These are phyloP conservation scores for Yamadazyma sp. DNA, from an alignment of 805 yeast genomes.

Conservation along the genomic window DNA sequence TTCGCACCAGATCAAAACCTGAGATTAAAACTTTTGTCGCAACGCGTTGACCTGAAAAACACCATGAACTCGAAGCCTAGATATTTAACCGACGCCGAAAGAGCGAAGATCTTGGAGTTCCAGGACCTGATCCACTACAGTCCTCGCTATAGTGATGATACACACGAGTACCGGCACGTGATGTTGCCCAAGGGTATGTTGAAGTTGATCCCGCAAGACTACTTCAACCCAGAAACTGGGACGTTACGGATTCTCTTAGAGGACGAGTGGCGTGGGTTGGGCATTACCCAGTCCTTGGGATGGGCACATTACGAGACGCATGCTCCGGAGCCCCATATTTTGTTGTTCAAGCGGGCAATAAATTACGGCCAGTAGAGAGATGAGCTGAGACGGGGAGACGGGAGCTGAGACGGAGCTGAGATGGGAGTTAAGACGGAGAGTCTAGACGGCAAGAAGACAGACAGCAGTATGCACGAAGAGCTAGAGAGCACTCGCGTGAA, in stretches of 20 bases:
- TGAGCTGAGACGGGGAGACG: too few relatives aligned
- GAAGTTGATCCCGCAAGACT: conserved; percentile 90
- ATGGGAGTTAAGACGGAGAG: not conserved
- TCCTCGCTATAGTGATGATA: conserved; percentile 89
- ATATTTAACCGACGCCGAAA: conserved; percentile 76
- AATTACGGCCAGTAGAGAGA: conserved; percentile 46
- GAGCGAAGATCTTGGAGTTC: conserved; percentile 84
- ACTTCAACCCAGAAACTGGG: conserved; percentile 90
- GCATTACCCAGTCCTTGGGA: conserved; percentile 94
- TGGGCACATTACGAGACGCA: conserved; percentile 99
- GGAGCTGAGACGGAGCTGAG: too few relatives aligned
- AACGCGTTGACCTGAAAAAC: conserved; percentile 2
- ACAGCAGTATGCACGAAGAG: too few relatives aligned
- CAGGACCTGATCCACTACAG: conserved; percentile 94
- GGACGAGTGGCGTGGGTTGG: conserved; percentile 98
- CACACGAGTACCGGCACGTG: conserved; percentile 92
- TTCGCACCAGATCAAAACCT: not conserved
- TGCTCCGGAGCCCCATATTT: conserved; percentile 96
- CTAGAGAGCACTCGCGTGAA: too few relatives aligned
- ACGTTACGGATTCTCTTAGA: conserved; percentile 86
- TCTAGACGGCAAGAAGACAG: not conserved
- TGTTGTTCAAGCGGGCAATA: conserved; percentile 71
- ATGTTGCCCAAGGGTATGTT: conserved; percentile 96
- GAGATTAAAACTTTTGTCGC: too few relatives aligned
- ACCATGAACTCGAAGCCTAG: conserved; percentile 52